phyloP scores from a whole-genome alignment of 129 eudicot species.

The Lactuca saligna region DNA sequence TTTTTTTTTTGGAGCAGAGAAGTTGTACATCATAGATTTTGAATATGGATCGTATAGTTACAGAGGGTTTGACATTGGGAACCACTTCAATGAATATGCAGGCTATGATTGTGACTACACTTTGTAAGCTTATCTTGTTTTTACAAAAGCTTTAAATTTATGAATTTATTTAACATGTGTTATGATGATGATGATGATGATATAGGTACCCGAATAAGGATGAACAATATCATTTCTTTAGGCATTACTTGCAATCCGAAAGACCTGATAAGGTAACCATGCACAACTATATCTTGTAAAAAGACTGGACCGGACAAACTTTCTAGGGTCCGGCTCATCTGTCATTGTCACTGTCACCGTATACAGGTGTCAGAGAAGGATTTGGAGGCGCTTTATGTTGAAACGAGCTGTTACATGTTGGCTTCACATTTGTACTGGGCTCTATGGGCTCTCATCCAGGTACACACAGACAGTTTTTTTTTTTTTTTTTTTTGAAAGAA shows the following conservation, averaged over 20 bases:
- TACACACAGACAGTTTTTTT: conserved; percentile 13
- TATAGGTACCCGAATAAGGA: conserved; percentile 89
- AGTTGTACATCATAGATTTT: conserved; percentile 88
- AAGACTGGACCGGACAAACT: neutral
- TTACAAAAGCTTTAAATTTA: conserved; percentile 5
- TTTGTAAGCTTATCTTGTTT: conserved; percentile 52
- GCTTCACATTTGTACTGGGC: conserved; percentile 98
- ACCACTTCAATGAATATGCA: conserved; percentile 97
- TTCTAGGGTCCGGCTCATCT: too few relatives aligned
- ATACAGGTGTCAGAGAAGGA: conserved; percentile 60
- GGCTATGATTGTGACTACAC: conserved; percentile 97
- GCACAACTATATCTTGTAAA: conserved; percentile 2
- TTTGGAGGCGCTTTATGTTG: conserved; percentile 64
- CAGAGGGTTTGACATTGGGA: conserved; percentile 97
- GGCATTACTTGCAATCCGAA: conserved; percentile 76
- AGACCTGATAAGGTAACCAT: conserved; percentile 60
- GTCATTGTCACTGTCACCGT: neutral
- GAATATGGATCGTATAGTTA: conserved; percentile 94
- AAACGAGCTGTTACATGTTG: conserved; percentile 71
- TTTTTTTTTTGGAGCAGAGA: conserved; percentile 47
- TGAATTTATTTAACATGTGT: neutral
- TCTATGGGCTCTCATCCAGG: conserved; percentile 97
- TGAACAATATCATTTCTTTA: conserved; percentile 88
- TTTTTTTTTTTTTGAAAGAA: neutral
- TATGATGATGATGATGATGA: conserved; percentile 11